Evolutionary conservation across 768 basidiomycete genomes (phyloP), one percentile per base, ranked within the genome.

Genomic region (Candolleomyces efflorescens): DNA sequence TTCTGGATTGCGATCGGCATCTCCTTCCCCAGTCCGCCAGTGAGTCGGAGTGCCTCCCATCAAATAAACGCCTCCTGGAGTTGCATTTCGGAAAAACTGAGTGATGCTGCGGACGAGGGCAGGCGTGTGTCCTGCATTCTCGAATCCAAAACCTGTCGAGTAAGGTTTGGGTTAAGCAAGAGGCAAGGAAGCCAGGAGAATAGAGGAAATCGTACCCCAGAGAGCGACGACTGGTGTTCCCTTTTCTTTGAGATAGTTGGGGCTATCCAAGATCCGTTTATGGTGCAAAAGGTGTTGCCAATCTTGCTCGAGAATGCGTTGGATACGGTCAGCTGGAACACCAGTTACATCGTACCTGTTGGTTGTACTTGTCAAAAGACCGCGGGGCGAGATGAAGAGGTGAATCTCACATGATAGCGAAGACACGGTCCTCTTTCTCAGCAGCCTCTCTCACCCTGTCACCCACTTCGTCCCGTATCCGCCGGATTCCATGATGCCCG

Each of bases 321-420:
- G 82, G n/a, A 94, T 80, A 54, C 83, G 83, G 55, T 87, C 82
- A 5, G 86, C 75, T 22, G 86, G 72, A n/a, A 92, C 84, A 18
- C 89, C 88, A 9, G 89, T 82, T 2, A 93, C 84, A 68, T 93
- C 90, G 67, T 93, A 92, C 90, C 90, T 92, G 57, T 32, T 32
- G 32, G 32, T 11, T 5, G 10, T 24, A 46, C 12, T 55, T 60
- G 54, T 44, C 52, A 60, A 55, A 39, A 37, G 52, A 46, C 20
- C 12, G 39, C 43, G 45, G 44, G 58, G 54, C n/a, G n/a, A 12
- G 12, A 44, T 22, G 36, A 18, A 47, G 23, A 62, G 46, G 43
- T 32, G 32, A 32, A 46, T 23, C 89, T 64, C 59, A 91, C 92
- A 94, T 94, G 60, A 92, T 87, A 11, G 91, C 87, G 69, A 85